phyloP scores from a whole-genome alignment of 177 flowering plant species.

The Telopea speciosissima region DNA sequence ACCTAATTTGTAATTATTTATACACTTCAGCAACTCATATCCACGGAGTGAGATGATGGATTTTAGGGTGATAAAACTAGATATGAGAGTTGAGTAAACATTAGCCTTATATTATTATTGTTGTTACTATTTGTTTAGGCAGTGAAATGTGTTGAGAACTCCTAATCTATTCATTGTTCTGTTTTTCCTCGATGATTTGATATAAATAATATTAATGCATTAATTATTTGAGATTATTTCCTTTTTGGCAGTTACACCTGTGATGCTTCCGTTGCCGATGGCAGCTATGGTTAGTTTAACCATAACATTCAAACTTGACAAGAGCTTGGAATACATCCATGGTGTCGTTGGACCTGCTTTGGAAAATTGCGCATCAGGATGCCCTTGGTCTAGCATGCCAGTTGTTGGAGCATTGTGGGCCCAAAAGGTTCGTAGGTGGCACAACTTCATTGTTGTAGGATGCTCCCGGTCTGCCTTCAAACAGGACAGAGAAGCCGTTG shows the following conservation, averaged over 20 bases:
- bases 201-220: too few relatives aligned
- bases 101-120: not conserved
- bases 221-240: not conserved
- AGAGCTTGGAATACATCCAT: slow-evolving; percentile 48
- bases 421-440: slow-evolving; percentile 84
- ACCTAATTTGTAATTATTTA: too few relatives aligned
- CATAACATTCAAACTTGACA: slow-evolving; percentile 78
- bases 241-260: slow-evolving; percentile 23
- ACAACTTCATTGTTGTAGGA: slow-evolving; percentile 57
- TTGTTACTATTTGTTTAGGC: not conserved
- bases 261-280: slow-evolving; percentile 80
- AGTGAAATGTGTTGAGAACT: not conserved
- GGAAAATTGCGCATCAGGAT: slow-evolving; percentile 53
- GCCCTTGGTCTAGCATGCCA: slow-evolving; percentile 84
- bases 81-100: not conserved
- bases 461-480: slow-evolving; percentile 63
- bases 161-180: not conserved
- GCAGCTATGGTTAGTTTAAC: slow-evolving; percentile 91
- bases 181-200: not conserved
- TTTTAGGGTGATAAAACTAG: too few relatives aligned
- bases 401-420: slow-evolving; percentile 81
- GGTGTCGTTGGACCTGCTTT: slow-evolving; percentile 69
- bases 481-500: slow-evolving; percentile 59
- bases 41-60: too few relatives aligned
- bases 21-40: too few relatives aligned